These are phyloP conservation scores for Chloris gayana DNA, from an alignment of 176 grass and related monocot genomes.

Conservation along the genomic window DNA sequence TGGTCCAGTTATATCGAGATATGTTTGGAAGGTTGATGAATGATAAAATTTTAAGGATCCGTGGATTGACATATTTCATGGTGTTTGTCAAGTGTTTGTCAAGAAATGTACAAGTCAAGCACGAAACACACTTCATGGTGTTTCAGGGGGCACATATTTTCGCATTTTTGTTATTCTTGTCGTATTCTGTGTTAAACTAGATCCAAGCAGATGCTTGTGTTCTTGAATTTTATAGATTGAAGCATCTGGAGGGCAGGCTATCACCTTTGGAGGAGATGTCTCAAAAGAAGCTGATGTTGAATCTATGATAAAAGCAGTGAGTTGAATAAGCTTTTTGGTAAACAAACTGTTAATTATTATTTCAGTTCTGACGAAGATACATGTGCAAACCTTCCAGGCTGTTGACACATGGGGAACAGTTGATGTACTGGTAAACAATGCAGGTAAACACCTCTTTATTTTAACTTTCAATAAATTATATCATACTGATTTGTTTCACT, in stretches of 20 bases:
- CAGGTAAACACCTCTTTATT: constrained; percentile 36
- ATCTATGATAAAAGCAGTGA: constrained; percentile 78
- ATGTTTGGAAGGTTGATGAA: too few relatives aligned
- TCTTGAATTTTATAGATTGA: constrained; percentile 60
- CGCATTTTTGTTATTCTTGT: not conserved
- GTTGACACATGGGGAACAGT: constrained; percentile 69
- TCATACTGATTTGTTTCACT: constrained; percentile 6
- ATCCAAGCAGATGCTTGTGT: not conserved
- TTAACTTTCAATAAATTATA: too few relatives aligned
- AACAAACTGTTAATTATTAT: not conserved
- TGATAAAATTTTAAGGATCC: not conserved
- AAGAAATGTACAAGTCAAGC: not conserved
- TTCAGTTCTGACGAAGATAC: constrained; percentile 6
- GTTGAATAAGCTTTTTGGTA: constrained; percentile 21
- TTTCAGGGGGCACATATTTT: not conserved
- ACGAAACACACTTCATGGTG: not conserved
- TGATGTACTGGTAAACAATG: constrained; percentile 80
- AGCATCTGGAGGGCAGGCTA: constrained; percentile 72
- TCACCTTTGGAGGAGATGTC: constrained; percentile 90
- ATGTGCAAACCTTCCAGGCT: constrained; percentile 49
- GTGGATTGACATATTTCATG: not conserved
- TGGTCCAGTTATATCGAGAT: too few relatives aligned
- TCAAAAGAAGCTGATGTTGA: constrained; percentile 90
- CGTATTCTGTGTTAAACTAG: not conserved
- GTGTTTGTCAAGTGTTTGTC: too few relatives aligned